These are phyloP conservation scores for Penicillium taxi DNA, from an alignment of 495 filamentous ascomycete species.

Conservation along the genomic window DNA sequence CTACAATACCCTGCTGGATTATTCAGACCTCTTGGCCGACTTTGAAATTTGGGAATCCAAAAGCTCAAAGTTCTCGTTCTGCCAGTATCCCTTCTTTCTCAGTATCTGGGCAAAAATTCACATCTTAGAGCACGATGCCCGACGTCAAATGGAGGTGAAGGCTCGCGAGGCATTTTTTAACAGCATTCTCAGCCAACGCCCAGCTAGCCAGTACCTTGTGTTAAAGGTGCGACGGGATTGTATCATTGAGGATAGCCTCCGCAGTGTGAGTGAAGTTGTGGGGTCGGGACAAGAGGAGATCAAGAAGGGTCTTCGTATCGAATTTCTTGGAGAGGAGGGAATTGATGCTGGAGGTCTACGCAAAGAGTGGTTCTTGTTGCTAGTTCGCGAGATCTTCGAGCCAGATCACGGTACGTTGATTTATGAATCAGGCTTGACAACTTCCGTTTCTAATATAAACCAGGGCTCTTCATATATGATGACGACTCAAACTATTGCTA, in stretches of 20 bases:
- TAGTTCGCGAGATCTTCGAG: slow-evolving; percentile 88
- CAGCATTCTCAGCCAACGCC: slow-evolving; percentile 67
- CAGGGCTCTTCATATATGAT: slow-evolving; percentile 86
- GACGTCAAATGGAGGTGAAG: slow-evolving; percentile 84
- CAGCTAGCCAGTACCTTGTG: slow-evolving; percentile 71
- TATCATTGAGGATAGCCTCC: slow-evolving; percentile 83
- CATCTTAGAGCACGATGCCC: slow-evolving; percentile 84
- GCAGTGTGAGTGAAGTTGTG: slow-evolving; percentile 78
- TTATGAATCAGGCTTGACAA: not conserved
- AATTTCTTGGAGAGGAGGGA: slow-evolving; percentile 84
- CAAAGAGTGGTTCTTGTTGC: slow-evolving; percentile 93
- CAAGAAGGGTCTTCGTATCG: slow-evolving; percentile 85
- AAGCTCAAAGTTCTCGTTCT: slow-evolving; percentile 74
- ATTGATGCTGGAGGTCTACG: slow-evolving; percentile 85
- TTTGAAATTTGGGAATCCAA: slow-evolving; percentile 83
- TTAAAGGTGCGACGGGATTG: slow-evolving; percentile 79
- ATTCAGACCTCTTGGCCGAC: slow-evolving; percentile 76
- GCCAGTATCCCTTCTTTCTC: slow-evolving; percentile 89
- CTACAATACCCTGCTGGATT: slow-evolving; percentile 81
- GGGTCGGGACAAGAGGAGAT: slow-evolving; percentile 78
- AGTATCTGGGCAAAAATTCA: slow-evolving; percentile 92
- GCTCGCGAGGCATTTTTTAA: slow-evolving; percentile 89
- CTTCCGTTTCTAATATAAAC: slow-evolving; percentile 11
- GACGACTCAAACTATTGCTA: slow-evolving; percentile 93
- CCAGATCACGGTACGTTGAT: slow-evolving; percentile 69